Percentiles rank a stretch among this genome's conserved stretches.
Evolutionary conservation across 179 eudicot genomes (phyloP).

Genomic region (Sideroxylon spinosum): DNA sequence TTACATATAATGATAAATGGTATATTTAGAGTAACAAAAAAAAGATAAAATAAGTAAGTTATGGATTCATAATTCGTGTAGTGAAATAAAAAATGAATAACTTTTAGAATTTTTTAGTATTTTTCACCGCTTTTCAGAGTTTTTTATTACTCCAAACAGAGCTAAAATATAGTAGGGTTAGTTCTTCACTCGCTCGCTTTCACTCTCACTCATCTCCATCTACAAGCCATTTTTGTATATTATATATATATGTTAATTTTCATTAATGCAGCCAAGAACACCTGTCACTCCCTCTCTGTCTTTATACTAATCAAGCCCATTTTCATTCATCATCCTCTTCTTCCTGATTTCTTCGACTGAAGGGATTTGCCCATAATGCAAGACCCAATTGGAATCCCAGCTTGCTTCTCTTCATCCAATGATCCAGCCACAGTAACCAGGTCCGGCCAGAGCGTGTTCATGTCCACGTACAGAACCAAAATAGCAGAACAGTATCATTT

Average conservation of each 20-base stretch:
- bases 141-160: too few relatives aligned
- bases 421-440: conserved; percentile 48
- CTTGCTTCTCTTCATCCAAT: conserved; percentile 49
- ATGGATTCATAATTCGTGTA: too few relatives aligned
- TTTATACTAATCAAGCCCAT: not conserved
- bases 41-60: too few relatives aligned
- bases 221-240: conserved; percentile 22
- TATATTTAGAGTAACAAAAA: too few relatives aligned
- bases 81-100: too few relatives aligned
- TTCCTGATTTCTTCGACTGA: not conserved
- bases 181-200: conserved; percentile 26
- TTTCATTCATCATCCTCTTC: conserved; percentile 4
- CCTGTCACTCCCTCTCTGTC: conserved; percentile 19
- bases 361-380: not conserved
- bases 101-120: too few relatives aligned
- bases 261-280: conserved; percentile 41
- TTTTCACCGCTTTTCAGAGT: too few relatives aligned
- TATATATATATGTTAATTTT: conserved; percentile 14
- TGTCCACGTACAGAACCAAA: conserved; percentile 62
- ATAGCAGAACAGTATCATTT: conserved; percentile 54
- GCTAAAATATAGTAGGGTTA: conserved; percentile 8
- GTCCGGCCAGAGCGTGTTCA: conserved; percentile 71
- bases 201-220: conserved; percentile 31
- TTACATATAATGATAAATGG: conserved; percentile 17
- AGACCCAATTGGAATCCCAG: conserved; percentile 53